A percentile compares a stretch with the other conserved stretches of the same genome.
Conservation (phyloP, 768 basidiomycete species). For the Mrakia hoshinonis region DNA sequence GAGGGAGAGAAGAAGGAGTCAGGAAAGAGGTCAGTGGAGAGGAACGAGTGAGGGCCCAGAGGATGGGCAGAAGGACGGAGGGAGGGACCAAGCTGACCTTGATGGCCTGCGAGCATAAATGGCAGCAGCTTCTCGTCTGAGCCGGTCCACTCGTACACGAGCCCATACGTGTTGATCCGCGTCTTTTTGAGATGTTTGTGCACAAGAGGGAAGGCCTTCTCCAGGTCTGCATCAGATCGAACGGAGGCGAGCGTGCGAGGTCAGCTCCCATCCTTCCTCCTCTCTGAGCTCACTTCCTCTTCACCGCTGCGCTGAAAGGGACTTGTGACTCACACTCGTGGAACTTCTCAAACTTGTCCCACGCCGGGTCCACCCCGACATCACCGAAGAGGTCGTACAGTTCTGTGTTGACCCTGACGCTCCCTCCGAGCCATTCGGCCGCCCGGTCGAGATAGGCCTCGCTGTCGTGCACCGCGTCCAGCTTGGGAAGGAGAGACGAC, state of each 20-base stretch:
- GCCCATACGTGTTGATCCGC: conserved; percentile 66
- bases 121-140: conserved; percentile 58
- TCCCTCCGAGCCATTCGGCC: conserved; percentile 48
- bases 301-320: no score
- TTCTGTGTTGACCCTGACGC: conserved; percentile 42
- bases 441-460: conserved; percentile 45
- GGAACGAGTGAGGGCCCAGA: no score
- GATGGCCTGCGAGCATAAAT: conserved; percentile 45
- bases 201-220: conserved; percentile 55
- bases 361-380: conserved; percentile 33
- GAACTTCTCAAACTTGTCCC: conserved; percentile 51
- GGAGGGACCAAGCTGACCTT: conserved; percentile 31
- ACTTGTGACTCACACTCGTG: conserved; percentile 44
- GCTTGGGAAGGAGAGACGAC: background rate
- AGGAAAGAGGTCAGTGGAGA: no score
- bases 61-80: no score
- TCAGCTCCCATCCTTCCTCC: background rate
- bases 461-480: conserved; percentile 29
- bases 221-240: conserved; percentile 44
- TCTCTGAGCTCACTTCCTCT: background rate
- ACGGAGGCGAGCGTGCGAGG: background rate
- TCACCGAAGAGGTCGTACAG: conserved; percentile 12
- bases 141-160: conserved; percentile 67
- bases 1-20: no score
- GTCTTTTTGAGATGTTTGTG: conserved; percentile 55